These are phyloP conservation scores for Phalaenopsis equestris DNA, from an alignment of 106 monocot genomes.

Conservation along the genomic window DNA sequence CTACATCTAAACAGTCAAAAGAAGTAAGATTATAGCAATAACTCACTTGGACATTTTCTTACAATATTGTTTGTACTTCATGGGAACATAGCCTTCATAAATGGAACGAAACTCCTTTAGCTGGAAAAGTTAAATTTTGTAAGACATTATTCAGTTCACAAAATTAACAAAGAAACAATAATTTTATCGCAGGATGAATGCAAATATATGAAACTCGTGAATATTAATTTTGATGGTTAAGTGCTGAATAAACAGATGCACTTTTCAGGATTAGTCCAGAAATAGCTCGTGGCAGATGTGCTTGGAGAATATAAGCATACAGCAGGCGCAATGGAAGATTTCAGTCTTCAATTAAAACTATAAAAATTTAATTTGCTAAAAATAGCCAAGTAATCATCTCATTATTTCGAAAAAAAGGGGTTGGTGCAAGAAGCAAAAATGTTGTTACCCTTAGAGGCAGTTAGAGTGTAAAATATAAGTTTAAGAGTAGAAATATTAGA, in stretches of 20 bases:
- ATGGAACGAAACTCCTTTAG: constrained; percentile 63
- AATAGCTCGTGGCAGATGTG: too few relatives aligned
- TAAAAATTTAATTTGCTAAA: too few relatives aligned
- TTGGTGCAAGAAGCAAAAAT: background rate
- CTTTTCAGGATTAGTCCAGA: too few relatives aligned
- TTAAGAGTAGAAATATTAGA: background rate
- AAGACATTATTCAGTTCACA: background rate
- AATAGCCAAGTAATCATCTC: background rate
- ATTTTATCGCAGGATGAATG: background rate
- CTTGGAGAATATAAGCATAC: too few relatives aligned
- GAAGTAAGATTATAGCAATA: background rate
- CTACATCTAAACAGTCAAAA: background rate
- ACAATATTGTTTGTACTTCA: constrained; percentile 86
- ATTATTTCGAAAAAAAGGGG: background rate
- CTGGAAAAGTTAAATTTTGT: constrained; percentile 39
- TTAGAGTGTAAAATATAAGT: background rate
- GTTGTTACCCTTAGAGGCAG: background rate
- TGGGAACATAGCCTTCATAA: constrained; percentile 97
- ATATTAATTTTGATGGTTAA: background rate
- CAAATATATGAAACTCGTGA: background rate
- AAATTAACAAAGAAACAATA: background rate
- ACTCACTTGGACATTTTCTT: constrained; percentile 96
- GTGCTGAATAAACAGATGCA: background rate
- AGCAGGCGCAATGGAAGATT: too few relatives aligned
- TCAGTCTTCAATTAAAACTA: too few relatives aligned